phyloP scores from a whole-genome alignment of 2,329 filamentous ascomycete species.

The Pezicula carpinea region DNA sequence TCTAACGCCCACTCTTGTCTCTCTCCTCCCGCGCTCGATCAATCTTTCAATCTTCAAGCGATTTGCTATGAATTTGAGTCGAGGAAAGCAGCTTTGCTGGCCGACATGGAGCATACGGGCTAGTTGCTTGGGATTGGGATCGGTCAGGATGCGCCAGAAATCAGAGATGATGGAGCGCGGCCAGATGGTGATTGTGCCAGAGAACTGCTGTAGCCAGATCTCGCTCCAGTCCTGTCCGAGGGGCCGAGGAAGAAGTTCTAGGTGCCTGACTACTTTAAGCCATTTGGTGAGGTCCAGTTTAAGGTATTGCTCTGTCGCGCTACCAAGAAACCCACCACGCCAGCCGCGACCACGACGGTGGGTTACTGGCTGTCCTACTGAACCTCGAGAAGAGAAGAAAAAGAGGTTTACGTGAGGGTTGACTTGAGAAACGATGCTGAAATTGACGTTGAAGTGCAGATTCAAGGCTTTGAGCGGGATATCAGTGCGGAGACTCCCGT shows the following conservation, averaged over 20 bases:
- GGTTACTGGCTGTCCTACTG: constrained; percentile 88
- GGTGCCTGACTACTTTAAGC: constrained; percentile 88
- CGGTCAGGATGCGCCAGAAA: constrained; percentile 80
- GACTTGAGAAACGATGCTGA: constrained; percentile 82
- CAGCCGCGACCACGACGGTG: constrained; percentile 91
- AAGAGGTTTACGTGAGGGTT: constrained; percentile 98
- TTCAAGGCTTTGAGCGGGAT: constrained; percentile 94
- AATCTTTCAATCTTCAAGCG: constrained; percentile 75
- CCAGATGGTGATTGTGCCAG: constrained; percentile 94
- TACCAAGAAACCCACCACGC: constrained; percentile 92
- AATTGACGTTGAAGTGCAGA: constrained; percentile 97
- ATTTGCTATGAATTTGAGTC: constrained; percentile 87
- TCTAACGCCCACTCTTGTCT: constrained; percentile 44
- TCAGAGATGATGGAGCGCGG: constrained; percentile 75
- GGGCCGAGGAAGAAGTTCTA: constrained; percentile 85
- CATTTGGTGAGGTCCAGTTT: constrained; percentile 97
- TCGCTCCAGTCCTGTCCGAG: constrained; percentile 95
- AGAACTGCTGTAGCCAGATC: constrained; percentile 93
- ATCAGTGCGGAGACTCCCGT: constrained; percentile 88
- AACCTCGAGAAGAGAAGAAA: constrained; percentile 93
- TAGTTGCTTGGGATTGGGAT: constrained; percentile 70
- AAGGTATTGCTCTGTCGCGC: constrained; percentile 87
- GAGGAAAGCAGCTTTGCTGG: constrained; percentile 84
- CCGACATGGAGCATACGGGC: constrained; percentile 88
- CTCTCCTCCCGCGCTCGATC: constrained; percentile 54